phyloP scores from a whole-genome alignment of 768 basidiomycete genomes.

The Leccinum uliginosum region DNA sequence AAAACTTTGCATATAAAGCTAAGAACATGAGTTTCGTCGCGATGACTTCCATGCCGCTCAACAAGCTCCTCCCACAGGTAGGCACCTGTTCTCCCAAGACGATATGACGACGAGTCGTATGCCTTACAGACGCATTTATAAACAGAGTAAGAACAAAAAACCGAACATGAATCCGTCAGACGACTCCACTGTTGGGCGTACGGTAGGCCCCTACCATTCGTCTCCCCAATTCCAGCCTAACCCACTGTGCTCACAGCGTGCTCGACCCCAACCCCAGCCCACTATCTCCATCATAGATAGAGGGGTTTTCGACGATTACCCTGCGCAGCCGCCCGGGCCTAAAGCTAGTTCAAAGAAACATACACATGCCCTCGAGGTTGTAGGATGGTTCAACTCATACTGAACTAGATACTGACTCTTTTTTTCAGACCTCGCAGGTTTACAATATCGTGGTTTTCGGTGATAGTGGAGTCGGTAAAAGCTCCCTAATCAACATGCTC shows the following conservation, averaged over 20 bases:
- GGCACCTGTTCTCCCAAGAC: background rate
- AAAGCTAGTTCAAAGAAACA: background rate
- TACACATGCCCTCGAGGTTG: constrained; percentile 7
- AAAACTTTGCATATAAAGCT: constrained; percentile 12
- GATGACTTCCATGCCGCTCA: background rate
- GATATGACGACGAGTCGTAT: background rate
- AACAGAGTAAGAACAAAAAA: constrained; percentile 2
- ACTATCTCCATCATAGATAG: constrained; percentile 10
- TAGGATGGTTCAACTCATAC: background rate
- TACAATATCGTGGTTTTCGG: constrained; percentile 42
- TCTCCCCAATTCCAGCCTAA: background rate
- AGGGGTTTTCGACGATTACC: background rate
- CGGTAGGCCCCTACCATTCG: constrained; percentile 4
- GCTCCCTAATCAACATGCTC: constrained; percentile 42
- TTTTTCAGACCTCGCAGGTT: constrained; percentile 1
- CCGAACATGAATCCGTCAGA: background rate
- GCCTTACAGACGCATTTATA: constrained; percentile 1
- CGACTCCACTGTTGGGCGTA: background rate
- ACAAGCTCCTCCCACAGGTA: constrained; percentile 7
- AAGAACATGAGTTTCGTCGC: background rate
- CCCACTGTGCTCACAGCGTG: background rate
- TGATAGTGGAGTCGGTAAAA: constrained; percentile 40
- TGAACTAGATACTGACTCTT: background rate
- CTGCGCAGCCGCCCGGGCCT: background rate
- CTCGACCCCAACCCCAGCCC: constrained; percentile 1